Conservation (phyloP, 116 monocot genomes). For the Zostera marina region DNA sequence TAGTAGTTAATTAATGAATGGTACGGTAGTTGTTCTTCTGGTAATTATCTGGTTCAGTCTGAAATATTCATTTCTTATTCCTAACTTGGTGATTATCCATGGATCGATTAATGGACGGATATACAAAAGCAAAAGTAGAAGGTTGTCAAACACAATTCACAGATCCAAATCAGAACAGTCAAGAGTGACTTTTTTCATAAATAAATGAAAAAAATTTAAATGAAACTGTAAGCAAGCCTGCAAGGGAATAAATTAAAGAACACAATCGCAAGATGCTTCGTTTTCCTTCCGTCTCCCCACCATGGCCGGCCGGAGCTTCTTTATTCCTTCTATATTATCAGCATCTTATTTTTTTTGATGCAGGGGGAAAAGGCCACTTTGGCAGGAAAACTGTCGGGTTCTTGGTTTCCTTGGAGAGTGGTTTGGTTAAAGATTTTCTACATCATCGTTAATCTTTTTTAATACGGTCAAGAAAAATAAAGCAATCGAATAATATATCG, state of each 20-base stretch:
- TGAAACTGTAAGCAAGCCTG: background rate
- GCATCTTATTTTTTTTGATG: slow-evolving; percentile 10
- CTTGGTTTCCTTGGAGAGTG: background rate
- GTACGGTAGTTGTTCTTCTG: no score
- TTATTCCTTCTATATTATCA: background rate
- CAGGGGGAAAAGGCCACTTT: slow-evolving; percentile 1
- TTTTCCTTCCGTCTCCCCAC: slow-evolving; percentile 1
- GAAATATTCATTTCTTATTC: slow-evolving; percentile 1
- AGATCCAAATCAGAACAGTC: slow-evolving; percentile 4
- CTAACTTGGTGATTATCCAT: no score
- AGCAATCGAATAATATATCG: no score
- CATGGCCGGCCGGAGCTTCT: no score
- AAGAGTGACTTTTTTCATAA: slow-evolving; percentile 9
- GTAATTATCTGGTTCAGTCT: no score
- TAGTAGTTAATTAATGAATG: no score
- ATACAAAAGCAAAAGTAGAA: background rate
- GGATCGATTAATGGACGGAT: no score
- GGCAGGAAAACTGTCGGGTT: slow-evolving; percentile 9
- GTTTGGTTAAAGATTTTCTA: no score
- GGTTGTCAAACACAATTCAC: background rate
- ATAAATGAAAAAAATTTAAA: slow-evolving; percentile 2
- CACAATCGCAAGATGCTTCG: slow-evolving; percentile 9
- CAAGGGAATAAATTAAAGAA: background rate
- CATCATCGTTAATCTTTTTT: no score
- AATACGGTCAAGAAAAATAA: no score